Percentiles rank a stretch among this genome's conserved stretches.
phyloP scores from a whole-genome alignment of 176 grass and related monocot genomes.

The Olyra latifolia region DNA sequence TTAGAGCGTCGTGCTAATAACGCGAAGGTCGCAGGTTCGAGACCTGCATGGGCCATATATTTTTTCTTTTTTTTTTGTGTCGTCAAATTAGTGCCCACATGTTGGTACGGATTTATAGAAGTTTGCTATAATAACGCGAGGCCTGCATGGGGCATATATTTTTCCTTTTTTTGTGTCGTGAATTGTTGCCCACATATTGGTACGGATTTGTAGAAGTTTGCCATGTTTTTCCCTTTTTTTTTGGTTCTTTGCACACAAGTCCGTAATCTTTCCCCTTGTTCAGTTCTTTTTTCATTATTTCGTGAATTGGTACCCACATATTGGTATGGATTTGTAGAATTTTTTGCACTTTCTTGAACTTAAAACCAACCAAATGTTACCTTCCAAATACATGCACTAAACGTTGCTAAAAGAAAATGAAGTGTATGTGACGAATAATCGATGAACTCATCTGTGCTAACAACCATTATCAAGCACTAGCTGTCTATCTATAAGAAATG shows the following conservation, averaged over 20 bases:
- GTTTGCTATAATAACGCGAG: no score
- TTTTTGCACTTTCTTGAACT: neutral
- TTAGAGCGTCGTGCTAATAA: constrained; percentile 99
- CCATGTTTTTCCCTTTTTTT: no score
- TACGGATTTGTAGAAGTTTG: neutral
- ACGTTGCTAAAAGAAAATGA: no score
- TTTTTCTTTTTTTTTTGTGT: neutral
- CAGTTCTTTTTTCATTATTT: neutral
- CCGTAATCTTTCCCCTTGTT: no score
- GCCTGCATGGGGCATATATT: no score
- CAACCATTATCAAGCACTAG: neutral
- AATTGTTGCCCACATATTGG: neutral
- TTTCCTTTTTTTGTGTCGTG: neutral
- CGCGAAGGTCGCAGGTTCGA: constrained; percentile 72
- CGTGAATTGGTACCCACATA: neutral
- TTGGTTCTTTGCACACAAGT: no score
- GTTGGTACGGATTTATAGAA: neutral
- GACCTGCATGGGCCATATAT: no score
- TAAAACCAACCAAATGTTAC: no score
- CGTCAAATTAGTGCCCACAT: neutral
- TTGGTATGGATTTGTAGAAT: neutral
- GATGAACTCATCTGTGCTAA: neutral
- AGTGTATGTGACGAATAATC: neutral
- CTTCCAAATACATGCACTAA: no score
- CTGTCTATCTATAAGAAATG: neutral